Evolutionary conservation across 805 yeast genomes (phyloP), one percentile per base, ranked within the genome.

Genomic region (Tetrapisispora fleetii): DNA sequence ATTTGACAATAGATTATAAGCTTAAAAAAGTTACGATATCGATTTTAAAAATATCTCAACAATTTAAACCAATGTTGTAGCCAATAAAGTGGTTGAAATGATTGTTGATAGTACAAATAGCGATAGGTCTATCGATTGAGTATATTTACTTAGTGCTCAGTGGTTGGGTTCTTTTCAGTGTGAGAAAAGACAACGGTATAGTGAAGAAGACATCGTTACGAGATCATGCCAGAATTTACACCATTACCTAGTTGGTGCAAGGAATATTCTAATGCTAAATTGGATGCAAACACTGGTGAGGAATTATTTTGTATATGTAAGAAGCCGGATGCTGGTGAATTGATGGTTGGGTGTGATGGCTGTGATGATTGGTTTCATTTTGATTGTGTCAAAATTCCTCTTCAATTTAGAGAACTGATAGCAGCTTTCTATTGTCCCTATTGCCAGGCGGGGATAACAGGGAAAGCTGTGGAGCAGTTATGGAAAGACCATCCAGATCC

Each of bases 331-430:
- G 73, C 75, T 50, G 93, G 90, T 1, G 81, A 79, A 50, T 68
- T 89, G 61, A 90, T 90, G 97, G 84, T 90, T n/a, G 87, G 85
- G 0, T 89, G 97, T 62, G 96, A 89, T 62, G 90, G 87, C 6
- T 90, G 97, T 66, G 96, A 88, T 58, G 96, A 87, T 50, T 90
- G 97, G 97, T 90, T 75, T 60, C 97, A 90, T 65, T 86, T 89
- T 64, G 69, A 68, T 42, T 90, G 97, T 62, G 77, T 89, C 74
- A 74, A 73, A 46, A 60, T 88, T 36, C 73, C 80, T 46, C 62
- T 61, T 9, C 65, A 70, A 47, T 75, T 74, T 57, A 73, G 77
- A 49, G 71, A 74, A 37, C 68, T 88, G 45, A 80, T 88, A 11
- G 72, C 76, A 43, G 75, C 76, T 48, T 89, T 76, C 59, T 83